Evolutionary conservation across 495 filamentous ascomycete genomes (phyloP), one percentile per base, ranked within the genome.

Genomic region (Staphylotrichum longicolle): DNA sequence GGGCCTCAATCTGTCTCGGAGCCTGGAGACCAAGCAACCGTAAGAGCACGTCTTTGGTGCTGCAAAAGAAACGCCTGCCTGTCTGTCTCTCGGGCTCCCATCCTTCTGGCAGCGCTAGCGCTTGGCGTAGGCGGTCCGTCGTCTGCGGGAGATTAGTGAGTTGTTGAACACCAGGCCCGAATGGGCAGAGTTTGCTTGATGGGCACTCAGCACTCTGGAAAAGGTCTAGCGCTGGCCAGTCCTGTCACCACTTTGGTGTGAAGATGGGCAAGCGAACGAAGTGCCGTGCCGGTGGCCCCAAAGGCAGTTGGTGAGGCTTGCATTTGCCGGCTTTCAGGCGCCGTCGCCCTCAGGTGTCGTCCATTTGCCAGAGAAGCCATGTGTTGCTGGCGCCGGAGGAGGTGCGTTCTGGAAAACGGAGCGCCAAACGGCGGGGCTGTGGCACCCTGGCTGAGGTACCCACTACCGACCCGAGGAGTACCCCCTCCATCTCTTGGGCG

Each of bases 401-500:
- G 5, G 7, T 20, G 30, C 20, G 30, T 7, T 20, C 33, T 2
- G 34, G 14, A 52, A 49, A 58, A 62, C 58, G 59, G 58, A 66
- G 37, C 14, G 7, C 30, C 41, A 56, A 66, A 66, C 63, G 63
- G 58, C 33, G 15, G 37, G 54, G 20, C 12, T 54, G 30, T 27
- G 49, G 3, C 35, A 14, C 20, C 30, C 34, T 58, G 41, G 63
- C 63, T 27, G 49, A 65, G 20, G 63, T 62, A 62, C 63, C 63
- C 54, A 55, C 59, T 56, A 66, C 54, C 44, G 40, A 39, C 30
- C 9, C 7, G 7, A n/a, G 32, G 14, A 20, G 63, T 62, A 62
- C 49, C 54, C 50, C n/a, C 7, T n/a, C n/a, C 35, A 15, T 0
- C 10, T n/a, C n/a, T 42, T 32, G 15, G 37, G 37, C 20, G 10